Conservation (phyloP, 352 stramenopile species). For the Pythium diclinum region DNA sequence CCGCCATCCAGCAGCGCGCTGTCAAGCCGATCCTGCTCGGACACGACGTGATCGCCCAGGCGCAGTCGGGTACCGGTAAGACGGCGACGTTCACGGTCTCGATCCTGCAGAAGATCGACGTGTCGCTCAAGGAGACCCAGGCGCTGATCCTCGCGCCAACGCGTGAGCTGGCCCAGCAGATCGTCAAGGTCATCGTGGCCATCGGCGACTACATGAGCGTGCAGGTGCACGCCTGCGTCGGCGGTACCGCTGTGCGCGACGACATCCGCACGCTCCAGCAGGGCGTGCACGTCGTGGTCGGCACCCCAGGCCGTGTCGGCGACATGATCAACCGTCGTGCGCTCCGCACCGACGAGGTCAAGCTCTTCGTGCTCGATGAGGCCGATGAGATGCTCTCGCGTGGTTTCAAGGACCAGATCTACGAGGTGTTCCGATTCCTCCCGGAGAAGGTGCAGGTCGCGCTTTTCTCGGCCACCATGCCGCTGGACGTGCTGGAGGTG, state of each 20-base stretch:
- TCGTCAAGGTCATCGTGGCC: constrained; percentile 97
- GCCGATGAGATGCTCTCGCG: constrained; percentile 99
- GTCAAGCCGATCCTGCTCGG: constrained; percentile 98
- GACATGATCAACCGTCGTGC: constrained; percentile 99
- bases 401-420: constrained; percentile 99
- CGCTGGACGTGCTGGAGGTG: constrained; percentile 98
- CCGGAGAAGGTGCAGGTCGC: constrained; percentile 97
- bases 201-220: constrained; percentile 96
- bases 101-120: constrained; percentile 98
- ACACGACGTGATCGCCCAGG: constrained; percentile 98
- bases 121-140: constrained; percentile 94
- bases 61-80: constrained; percentile 98
- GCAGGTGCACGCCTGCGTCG: constrained; percentile 97
- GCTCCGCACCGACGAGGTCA: constrained; percentile 93
- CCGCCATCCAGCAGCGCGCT: constrained; percentile 98
- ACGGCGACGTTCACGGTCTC: constrained; percentile 99
- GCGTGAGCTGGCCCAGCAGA: constrained; percentile 99
- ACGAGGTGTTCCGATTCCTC: constrained; percentile 99
- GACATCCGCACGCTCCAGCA: constrained; percentile 98
- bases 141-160: constrained; percentile 98
- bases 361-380: constrained; percentile 99
- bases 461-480: constrained; percentile 99
- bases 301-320: constrained; percentile 97
- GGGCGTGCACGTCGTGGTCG: constrained; percentile 98
- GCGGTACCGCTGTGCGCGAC: constrained; percentile 97